Evolutionary conservation across 2,329 filamentous ascomycete genomes (phyloP).

Genomic region (Pseudogymnoascus sp.): DNA sequence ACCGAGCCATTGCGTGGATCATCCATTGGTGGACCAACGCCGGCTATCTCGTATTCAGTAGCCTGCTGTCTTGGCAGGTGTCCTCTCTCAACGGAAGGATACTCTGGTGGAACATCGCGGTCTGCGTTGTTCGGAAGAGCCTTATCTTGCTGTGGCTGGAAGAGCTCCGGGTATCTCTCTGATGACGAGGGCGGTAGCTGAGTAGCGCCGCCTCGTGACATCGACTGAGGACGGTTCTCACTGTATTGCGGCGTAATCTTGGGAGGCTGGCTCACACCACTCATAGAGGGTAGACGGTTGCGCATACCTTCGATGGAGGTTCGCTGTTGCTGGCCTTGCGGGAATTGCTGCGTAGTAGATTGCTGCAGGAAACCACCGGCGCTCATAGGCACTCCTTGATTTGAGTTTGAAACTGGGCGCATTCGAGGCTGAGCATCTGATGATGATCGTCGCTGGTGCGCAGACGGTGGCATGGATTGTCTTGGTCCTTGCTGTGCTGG

Average conservation of each 20-base stretch:
- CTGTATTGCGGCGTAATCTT: background rate
- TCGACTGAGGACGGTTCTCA: slow-evolving; percentile 12
- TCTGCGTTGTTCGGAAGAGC: slow-evolving; percentile 18
- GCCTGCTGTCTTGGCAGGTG: slow-evolving; percentile 33
- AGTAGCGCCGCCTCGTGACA: slow-evolving; percentile 10
- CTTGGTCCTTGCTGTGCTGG: background rate
- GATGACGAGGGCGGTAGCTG: slow-evolving; percentile 43
- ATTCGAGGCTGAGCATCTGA: background rate
- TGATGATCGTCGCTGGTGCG: background rate
- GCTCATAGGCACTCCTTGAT: background rate
- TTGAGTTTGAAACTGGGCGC: background rate
- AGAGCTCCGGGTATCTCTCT: slow-evolving; percentile 41
- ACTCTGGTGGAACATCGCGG: slow-evolving; percentile 20
- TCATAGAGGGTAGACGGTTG: background rate
- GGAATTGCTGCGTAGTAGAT: background rate
- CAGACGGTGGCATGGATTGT: background rate
- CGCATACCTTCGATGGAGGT: background rate
- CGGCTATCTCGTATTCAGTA: slow-evolving; percentile 32
- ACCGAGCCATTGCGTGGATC: slow-evolving; percentile 28
- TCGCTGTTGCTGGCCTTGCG: background rate
- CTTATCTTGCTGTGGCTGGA: slow-evolving; percentile 27
- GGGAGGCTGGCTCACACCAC: background rate
- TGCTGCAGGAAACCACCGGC: background rate
- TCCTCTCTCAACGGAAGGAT: slow-evolving; percentile 24
- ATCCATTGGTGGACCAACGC: slow-evolving; percentile 30